Evolutionary conservation across 2,329 filamentous ascomycete species (phyloP).

Genomic region (Fusarium aywerte): DNA sequence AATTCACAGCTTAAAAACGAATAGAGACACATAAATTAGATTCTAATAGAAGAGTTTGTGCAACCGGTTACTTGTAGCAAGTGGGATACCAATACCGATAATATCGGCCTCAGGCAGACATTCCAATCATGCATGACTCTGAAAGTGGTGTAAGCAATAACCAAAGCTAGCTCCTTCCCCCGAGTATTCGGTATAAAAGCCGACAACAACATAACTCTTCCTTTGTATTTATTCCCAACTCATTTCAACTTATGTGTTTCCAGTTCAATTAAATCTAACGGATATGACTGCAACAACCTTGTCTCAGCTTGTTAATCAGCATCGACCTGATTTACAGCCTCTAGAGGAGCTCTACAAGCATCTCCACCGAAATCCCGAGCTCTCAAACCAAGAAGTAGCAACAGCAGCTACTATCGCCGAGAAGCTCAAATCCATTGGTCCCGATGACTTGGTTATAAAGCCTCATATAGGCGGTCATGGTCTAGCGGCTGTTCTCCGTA

Average conservation of each 20-base stretch:
- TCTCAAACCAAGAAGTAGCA: conserved; percentile 65
- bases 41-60: too few species aligned
- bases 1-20: too few species aligned
- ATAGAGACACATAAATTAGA: too few species aligned
- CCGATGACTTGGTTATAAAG: conserved; percentile 49
- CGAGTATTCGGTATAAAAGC: conserved; percentile 5
- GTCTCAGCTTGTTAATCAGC: conserved; percentile 5
- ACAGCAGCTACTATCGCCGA: conserved; percentile 61
- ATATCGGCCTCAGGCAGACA: not conserved
- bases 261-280: rapidly evolving
- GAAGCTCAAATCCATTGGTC: conserved; percentile 48
- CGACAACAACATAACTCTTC: not conserved
- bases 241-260: too few species aligned
- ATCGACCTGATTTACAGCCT: conserved; percentile 2
- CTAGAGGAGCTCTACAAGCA: conserved; percentile 59
- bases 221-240: too few species aligned
- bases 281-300: not conserved
- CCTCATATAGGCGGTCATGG: conserved; percentile 68
- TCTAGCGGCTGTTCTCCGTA: conserved; percentile 64
- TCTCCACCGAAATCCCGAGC: conserved; percentile 68
- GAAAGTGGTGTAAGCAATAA: not conserved
- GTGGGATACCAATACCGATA: too few species aligned
- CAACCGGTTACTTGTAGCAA: too few species aligned
- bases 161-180: not conserved
- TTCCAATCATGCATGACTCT: not conserved